Conservation (phyloP, 306 rosid species). For the Medicago lupulina region DNA sequence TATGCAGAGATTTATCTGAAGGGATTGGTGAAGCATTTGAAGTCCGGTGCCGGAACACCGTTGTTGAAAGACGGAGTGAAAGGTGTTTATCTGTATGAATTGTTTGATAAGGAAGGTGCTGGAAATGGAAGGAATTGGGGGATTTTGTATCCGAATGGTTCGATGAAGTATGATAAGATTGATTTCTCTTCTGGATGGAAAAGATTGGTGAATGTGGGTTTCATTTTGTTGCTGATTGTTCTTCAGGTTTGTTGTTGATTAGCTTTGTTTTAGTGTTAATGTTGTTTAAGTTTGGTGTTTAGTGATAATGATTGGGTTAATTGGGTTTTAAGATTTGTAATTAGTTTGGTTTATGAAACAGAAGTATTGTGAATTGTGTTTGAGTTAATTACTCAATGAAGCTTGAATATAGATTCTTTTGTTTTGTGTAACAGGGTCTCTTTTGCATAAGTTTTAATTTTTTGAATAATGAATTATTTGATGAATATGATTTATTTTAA, state of each 20-base stretch:
- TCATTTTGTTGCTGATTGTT: background rate
- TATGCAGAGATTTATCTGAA: constrained; percentile 77
- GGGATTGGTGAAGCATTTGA: constrained; percentile 67
- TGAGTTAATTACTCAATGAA: background rate
- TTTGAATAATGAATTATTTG: too few relatives aligned
- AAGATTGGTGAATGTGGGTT: background rate
- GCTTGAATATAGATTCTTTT: background rate
- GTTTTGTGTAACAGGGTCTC: background rate
- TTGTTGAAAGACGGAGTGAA: constrained; percentile 69
- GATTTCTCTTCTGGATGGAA: constrained; percentile 53
- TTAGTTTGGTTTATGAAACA: background rate
- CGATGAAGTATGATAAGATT: constrained; percentile 57
- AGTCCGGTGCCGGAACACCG: constrained; percentile 73
- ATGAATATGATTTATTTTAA: too few relatives aligned
- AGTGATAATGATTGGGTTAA: too few relatives aligned
- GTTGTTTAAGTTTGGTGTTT: background rate
- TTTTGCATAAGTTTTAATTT: background rate
- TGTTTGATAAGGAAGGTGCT: constrained; percentile 58
- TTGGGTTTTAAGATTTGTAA: background rate
- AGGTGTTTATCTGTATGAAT: constrained; percentile 66
- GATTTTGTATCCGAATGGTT: constrained; percentile 66
- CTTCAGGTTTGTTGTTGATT: background rate
- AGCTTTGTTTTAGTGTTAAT: background rate
- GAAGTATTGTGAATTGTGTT: background rate
- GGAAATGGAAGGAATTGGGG: constrained; percentile 69